These are phyloP conservation scores for Quercus tomentella DNA, from an alignment of 331 rosid genomes.

Conservation along the genomic window DNA sequence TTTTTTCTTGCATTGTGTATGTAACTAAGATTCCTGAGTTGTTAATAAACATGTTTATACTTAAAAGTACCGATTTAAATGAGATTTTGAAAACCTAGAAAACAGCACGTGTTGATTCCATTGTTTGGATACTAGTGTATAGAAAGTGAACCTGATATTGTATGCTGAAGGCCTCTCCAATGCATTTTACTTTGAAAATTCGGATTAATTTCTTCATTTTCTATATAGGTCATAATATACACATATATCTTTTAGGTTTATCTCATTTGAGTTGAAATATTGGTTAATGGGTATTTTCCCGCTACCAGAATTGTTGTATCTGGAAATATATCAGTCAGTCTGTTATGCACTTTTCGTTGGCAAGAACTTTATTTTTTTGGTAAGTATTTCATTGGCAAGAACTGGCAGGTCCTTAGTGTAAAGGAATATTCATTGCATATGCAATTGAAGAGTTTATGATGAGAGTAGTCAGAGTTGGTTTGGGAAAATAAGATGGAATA, in stretches of 20 bases:
- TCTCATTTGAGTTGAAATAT: neutral
- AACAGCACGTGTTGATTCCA: too few relatives aligned
- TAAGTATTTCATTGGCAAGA: neutral
- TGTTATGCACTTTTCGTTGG: neutral
- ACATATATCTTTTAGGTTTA: neutral
- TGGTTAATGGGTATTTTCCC: neutral
- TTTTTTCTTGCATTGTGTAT: too few relatives aligned
- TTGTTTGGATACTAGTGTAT: too few relatives aligned
- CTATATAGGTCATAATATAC: neutral
- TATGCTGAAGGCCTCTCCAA: neutral
- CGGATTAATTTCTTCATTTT: neutral
- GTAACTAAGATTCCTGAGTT: too few relatives aligned
- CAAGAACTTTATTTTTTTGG: neutral
- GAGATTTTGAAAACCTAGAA: too few relatives aligned
- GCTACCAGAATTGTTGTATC: neutral
- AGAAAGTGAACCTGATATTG: too few relatives aligned
- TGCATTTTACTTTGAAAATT: neutral
- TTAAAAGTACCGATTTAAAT: too few relatives aligned
- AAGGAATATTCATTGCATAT: slow-evolving; percentile 4
- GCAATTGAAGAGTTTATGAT: neutral
- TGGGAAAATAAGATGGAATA: too few relatives aligned
- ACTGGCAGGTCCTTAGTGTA: neutral
- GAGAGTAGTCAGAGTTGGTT: neutral
- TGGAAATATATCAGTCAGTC: neutral
- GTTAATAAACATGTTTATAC: too few relatives aligned